phyloP scores from a whole-genome alignment of 2,329 filamentous ascomycete genomes.

The Claviceps spartinae region DNA sequence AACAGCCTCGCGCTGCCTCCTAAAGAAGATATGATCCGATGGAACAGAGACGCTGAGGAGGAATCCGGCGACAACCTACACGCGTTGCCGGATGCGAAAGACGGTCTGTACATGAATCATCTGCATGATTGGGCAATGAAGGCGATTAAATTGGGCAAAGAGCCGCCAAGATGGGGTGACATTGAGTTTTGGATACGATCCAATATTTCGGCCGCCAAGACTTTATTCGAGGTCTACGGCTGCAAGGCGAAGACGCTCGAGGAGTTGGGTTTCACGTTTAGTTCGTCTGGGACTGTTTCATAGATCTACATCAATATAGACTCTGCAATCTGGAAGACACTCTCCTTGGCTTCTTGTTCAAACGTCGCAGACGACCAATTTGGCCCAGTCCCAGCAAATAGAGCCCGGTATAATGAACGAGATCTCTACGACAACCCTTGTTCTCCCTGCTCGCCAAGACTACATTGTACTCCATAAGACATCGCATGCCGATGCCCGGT shows the following conservation, averaged over 20 bases:
- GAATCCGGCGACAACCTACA: slow-evolving; percentile 21
- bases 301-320: too few relatives aligned
- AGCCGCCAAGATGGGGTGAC: slow-evolving; percentile 57
- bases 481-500: too few relatives aligned
- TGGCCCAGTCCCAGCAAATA: too few relatives aligned
- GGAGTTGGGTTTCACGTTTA: slow-evolving; percentile 56
- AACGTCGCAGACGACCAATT: too few relatives aligned
- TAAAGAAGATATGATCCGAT: slow-evolving; percentile 48
- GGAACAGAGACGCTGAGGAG: slow-evolving; percentile 51
- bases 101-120: slow-evolving; percentile 57
- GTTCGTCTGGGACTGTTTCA: background rate
- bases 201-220: slow-evolving; percentile 55
- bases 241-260: slow-evolving; percentile 49
- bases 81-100: slow-evolving; percentile 24
- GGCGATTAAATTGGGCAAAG: slow-evolving; percentile 44
- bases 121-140: slow-evolving; percentile 47
- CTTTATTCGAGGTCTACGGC: slow-evolving; percentile 55
- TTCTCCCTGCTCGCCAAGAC: too few relatives aligned
- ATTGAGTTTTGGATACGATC: slow-evolving; percentile 60
- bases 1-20: slow-evolving; percentile 54
- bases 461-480: too few relatives aligned
- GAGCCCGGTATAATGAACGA: too few relatives aligned
- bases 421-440: too few relatives aligned
- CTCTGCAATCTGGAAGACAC: too few relatives aligned
- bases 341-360: too few relatives aligned